phyloP scores from a whole-genome alignment of 202 grass and related monocot genomes.

The Schoenoplectus tabernaemontani region DNA sequence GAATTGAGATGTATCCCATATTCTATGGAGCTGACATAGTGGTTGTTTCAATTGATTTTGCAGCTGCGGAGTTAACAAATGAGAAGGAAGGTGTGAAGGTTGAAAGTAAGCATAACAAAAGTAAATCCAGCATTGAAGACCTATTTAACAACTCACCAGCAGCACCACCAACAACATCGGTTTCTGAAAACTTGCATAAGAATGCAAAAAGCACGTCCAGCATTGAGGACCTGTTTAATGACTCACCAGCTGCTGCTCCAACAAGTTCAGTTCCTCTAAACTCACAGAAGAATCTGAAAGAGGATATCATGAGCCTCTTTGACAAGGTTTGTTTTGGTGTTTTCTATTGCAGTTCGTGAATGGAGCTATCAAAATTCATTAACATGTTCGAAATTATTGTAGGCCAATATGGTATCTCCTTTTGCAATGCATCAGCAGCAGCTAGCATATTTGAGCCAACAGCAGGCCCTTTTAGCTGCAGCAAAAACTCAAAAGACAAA shows the following conservation, averaged over 20 bases:
- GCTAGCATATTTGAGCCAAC: conserved; percentile 74
- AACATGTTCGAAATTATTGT: conserved; percentile 30
- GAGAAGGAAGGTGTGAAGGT: conserved; percentile 52
- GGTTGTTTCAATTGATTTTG: conserved; percentile 10
- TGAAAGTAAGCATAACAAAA: conserved; percentile 19
- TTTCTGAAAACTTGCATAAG: conserved; percentile 24
- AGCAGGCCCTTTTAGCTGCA: conserved; percentile 78
- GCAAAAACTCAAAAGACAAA: conserved; percentile 59
- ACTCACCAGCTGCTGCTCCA: conserved; percentile 35
- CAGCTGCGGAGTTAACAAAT: conserved; percentile 63
- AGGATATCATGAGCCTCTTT: conserved; percentile 95
- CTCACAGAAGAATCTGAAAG: conserved; percentile 50
- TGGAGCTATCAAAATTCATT: conserved; percentile 8
- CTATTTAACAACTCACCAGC: conserved; percentile 68
- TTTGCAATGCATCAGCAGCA: conserved; percentile 86
- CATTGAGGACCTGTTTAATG: conserved; percentile 84
- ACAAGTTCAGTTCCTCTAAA: conserved; percentile 45
- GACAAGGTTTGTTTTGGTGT: conserved; percentile 64
- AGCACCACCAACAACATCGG: conserved; percentile 30
- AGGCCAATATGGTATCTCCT: conserved; percentile 86
- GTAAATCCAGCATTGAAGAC: conserved; percentile 54
- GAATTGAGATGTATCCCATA: neutral
- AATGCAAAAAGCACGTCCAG: conserved; percentile 40
- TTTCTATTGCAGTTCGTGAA: neutral
- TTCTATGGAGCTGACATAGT: neutral